These are phyloP conservation scores for fission yeast (Schizosaccharomyces pombe) DNA, from an alignment of 805 yeast species.

Conservation along the genomic window DNA sequence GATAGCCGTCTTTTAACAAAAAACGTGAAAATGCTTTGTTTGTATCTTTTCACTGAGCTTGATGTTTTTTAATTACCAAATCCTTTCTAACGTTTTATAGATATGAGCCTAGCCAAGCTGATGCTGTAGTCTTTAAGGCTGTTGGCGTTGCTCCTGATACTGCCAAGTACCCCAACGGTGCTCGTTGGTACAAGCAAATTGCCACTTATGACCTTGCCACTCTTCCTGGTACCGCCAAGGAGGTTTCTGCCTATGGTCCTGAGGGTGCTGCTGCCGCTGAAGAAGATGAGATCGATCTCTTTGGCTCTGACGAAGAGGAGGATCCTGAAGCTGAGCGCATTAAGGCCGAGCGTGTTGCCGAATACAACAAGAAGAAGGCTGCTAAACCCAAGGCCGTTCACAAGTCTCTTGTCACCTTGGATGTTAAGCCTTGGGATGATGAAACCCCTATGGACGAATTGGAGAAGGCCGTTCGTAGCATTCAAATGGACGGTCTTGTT, in stretches of 20 bases:
- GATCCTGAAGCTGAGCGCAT: conserved; percentile 93
- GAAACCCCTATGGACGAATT: conserved; percentile 87
- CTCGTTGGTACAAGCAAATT: conserved; percentile 98
- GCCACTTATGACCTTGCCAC: conserved; percentile 78
- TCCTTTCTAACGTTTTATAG: too few species aligned
- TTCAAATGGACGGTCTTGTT: conserved; percentile 74
- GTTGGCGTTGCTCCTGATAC: conserved; percentile 25
- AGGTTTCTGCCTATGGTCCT: conserved; percentile 17
- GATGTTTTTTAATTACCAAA: conserved; percentile 7
- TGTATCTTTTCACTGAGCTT: not conserved
- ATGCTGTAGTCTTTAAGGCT: conserved; percentile 81
- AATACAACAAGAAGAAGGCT: conserved; percentile 89
- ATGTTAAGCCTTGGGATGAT: conserved; percentile 99
- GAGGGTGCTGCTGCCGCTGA: conserved; percentile 44
- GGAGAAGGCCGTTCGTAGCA: conserved; percentile 62
- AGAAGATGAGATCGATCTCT: conserved; percentile 76
- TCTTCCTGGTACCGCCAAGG: conserved; percentile 33
- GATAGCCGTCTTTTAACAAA: not conserved
- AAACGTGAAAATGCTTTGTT: not conserved
- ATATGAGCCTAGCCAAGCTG: conserved; percentile 83
- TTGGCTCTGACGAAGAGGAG: conserved; percentile 82
- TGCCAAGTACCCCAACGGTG: conserved; percentile 75
- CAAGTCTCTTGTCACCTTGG: conserved; percentile 87
- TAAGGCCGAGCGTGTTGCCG: conserved; percentile 94
- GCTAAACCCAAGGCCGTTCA: conserved; percentile 97